Percentiles rank a stretch among this genome's conserved stretches.
Conservation (phyloP, 2,329 filamentous ascomycete genomes). For the Stagonosporopsis rhizophila region DNA sequence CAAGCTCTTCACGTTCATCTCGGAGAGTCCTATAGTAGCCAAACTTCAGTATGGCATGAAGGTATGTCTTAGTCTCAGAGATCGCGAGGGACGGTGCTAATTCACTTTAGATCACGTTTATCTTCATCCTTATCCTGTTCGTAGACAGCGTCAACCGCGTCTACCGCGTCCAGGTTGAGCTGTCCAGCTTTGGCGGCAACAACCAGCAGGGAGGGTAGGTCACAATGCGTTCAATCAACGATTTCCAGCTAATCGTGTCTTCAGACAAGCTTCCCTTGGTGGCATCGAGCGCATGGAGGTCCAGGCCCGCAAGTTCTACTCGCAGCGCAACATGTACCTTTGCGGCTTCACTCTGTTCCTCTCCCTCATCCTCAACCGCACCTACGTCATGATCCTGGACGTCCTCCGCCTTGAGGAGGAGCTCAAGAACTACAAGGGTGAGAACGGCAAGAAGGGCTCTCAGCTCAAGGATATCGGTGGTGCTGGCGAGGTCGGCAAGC, state of each 20-base stretch:
- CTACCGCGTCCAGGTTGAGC: conserved; percentile 93
- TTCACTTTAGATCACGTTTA: conserved; percentile 79
- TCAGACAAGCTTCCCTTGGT: conserved; percentile 73
- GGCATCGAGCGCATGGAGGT: conserved; percentile 96
- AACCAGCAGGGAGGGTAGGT: conserved; percentile 60
- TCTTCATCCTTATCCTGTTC: conserved; percentile 98
- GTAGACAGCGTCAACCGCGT: conserved; percentile 96
- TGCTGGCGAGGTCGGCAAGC: conserved; percentile 74
- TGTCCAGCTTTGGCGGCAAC: conserved; percentile 74
- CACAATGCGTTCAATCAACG: not conserved
- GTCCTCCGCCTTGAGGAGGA: conserved; percentile 91
- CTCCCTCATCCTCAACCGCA: conserved; percentile 97
- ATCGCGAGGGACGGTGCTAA: conserved; percentile 19
- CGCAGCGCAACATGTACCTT: conserved; percentile 99
- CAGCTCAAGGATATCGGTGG: conserved; percentile 74
- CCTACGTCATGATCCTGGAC: conserved; percentile 96
- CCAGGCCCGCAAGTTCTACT: conserved; percentile 99
- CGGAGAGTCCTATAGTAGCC: conserved; percentile 81
- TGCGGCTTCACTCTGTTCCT: conserved; percentile 99
- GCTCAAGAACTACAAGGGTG: conserved; percentile 81
- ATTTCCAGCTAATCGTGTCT: conserved; percentile 19
- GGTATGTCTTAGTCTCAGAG: conserved; percentile 51
- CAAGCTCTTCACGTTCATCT: conserved; percentile 95
- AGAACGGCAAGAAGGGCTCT: conserved; percentile 69
- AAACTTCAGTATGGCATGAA: conserved; percentile 98